Base-by-base conservation (phyloP, 169 alveolate genomes). In the Plasmodium adleri region DNA sequence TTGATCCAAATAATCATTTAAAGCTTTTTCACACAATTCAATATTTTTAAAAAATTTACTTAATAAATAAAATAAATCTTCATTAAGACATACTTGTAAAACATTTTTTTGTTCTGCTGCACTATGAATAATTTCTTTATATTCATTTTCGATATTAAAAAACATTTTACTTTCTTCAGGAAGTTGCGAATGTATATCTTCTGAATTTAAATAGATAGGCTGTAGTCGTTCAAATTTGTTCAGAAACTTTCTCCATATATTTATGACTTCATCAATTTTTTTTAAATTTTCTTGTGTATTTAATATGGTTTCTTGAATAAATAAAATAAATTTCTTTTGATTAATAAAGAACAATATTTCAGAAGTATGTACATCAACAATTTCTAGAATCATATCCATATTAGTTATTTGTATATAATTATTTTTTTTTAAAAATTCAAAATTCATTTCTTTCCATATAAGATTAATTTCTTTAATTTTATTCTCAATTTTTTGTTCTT, bases 141-240 rank as follows among this genome's bases (percentile, higher is more conserved):
- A 98, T 58, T 97, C 98, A 12, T 95, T 91, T 83, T 98, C 99
- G 47, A 97, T 95, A 72, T 94, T 94, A 86, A 97, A 98, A 93
- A 98, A 98, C 78, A 96, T 95, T 92, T 97, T 97, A 58, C 99
- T 96, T 64, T 98, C 99, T 49, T 97, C 98, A 26, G 99, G 99
- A 83, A 98, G 95, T 94, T 98, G 97, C 64, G 98, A 96, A 67
- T 98, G 97, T 74, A 98, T 98, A 93, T 98, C 99, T 54, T 97
- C 99, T 45, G 99, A 97, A 85, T 96, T 98, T 88, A 98, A 93
- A 96, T 97, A 98, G 71, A 98, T 98, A 39, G 98, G 98, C 70
- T 97, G 98, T 66, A 97, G 91, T 26, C 98, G 95, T 93, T 95
- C 95, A 99, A 99, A 97, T 90, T 97, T 98, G 85, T 94, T 95